These are phyloP conservation scores for Cnidoscolus chayamansa DNA, from an alignment of 441 rosid genomes.

Conservation along the genomic window DNA sequence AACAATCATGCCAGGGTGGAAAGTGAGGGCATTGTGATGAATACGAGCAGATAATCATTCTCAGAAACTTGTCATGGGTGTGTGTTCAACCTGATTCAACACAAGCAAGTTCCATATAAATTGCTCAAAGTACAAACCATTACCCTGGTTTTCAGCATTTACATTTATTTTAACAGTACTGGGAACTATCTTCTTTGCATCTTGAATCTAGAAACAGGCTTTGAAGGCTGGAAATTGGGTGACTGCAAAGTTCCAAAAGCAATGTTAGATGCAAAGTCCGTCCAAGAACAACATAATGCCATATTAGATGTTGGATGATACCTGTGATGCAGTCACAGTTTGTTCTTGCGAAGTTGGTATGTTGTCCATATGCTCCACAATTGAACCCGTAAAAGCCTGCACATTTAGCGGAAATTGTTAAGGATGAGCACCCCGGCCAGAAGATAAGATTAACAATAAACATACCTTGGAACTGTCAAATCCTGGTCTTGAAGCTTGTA, in stretches of 20 bases:
- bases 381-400: conserved; percentile 74
- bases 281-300: background rate
- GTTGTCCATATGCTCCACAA: conserved; percentile 50
- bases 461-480: conserved; percentile 36
- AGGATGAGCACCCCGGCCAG: background rate
- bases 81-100: background rate
- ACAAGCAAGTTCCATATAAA: background rate
- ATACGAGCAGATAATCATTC: background rate
- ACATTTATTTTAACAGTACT: background rate
- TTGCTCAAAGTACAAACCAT: background rate
- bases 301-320: conserved; percentile 18
- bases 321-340: conserved; percentile 43
- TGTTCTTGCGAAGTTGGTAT: conserved; percentile 30
- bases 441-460: background rate
- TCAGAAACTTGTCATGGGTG: background rate
- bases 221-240: conserved; percentile 50
- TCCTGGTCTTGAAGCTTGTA: conserved; percentile 21
- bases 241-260: conserved; percentile 29
- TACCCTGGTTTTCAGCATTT: background rate
- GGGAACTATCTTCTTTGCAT: conserved; percentile 46
- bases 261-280: background rate
- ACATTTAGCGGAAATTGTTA: background rate
- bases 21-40: background rate
- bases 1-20: background rate
- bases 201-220: conserved; percentile 78